Evolutionary conservation across 495 filamentous ascomycete genomes (phyloP), one percentile per base, ranked within the genome.

Genomic region (Talaromyces proteolyticus): DNA sequence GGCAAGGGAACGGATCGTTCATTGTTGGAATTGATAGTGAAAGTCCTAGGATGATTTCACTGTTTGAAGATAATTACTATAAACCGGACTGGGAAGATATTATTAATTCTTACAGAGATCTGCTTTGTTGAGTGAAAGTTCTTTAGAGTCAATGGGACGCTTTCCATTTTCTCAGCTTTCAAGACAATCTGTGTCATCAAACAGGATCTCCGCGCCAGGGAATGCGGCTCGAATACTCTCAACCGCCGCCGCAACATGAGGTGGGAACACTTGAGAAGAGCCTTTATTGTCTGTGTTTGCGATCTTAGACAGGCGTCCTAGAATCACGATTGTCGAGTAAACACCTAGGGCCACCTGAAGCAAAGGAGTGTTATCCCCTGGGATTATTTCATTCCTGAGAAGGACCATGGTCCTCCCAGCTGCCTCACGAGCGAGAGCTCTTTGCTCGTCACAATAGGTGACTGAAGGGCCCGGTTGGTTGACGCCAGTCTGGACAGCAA

Each of bases 281-380:
- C 54, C 57, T 38, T 50, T 44, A 41, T 60, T 54, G 22, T 54
- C 57, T 7, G 55, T 57, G 26, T 57, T 57, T 18, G 51, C 18
- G 5, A 44, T 19, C 36, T 42, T 42, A 0, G 57, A 51, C 23
- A 60, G 37, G 2, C 52, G 51, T 6, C 57, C 57, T 17, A 60
- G 48, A 0, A 60, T 38, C 3, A 51, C 57, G 18, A 60, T 16
- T 7, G 44, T 26, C 20, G n/a, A 36, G n/a, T n/a, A n/a, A 6
- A 29, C 12, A 12, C 26, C 26, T 29, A 12, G 26, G 12, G 5
- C 12, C 26, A 55, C 48, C 20, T 52, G 53, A 10, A 58, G 53
- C 7, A 55, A 18, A 17, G 44, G 52, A 10, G n/a, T 17, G n/a
- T n/a, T n/a, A n/a, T n/a, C n/a, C 1, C 39, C 40, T 42, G 42